These are phyloP conservation scores for Penicillium chermesinum DNA, from an alignment of 495 filamentous ascomycete species.

Conservation along the genomic window DNA sequence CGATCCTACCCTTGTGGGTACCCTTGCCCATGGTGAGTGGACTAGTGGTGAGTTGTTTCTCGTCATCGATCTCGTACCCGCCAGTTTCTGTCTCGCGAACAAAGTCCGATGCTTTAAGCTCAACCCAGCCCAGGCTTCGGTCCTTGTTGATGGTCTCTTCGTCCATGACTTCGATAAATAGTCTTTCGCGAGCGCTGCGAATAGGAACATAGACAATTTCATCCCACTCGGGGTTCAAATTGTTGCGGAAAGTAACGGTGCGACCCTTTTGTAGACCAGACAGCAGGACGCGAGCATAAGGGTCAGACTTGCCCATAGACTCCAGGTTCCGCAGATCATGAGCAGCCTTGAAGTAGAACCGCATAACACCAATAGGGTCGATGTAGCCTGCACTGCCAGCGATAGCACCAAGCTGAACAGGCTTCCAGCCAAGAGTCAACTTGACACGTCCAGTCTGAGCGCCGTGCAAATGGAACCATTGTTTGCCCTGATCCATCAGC, in stretches of 20 bases:
- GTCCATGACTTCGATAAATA: slow-evolving; percentile 94
- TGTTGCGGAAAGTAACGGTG: slow-evolving; percentile 94
- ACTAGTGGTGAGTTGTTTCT: slow-evolving; percentile 58
- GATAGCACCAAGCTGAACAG: slow-evolving; percentile 74
- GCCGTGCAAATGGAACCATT: slow-evolving; percentile 89
- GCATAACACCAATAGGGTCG: slow-evolving; percentile 89
- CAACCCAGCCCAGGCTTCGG: slow-evolving; percentile 72
- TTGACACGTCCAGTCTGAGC: slow-evolving; percentile 81
- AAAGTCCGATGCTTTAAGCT: slow-evolving; percentile 73
- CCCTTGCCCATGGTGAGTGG: slow-evolving; percentile 63
- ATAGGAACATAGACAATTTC: slow-evolving; percentile 93
- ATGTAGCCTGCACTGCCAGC: slow-evolving; percentile 82
- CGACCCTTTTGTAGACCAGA: slow-evolving; percentile 84
- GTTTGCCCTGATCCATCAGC: slow-evolving; percentile 83
- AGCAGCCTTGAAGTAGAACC: slow-evolving; percentile 84
- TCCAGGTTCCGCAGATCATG: slow-evolving; percentile 85
- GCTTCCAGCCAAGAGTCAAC: slow-evolving; percentile 89
- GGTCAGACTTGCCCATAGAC: slow-evolving; percentile 93
- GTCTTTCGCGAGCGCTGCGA: slow-evolving; percentile 76
- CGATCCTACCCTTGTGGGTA: slow-evolving; percentile 69
- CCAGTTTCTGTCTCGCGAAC: slow-evolving; percentile 71
- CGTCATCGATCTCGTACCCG: slow-evolving; percentile 74
- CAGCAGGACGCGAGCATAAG: slow-evolving; percentile 82
- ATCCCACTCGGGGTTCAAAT: slow-evolving; percentile 93
- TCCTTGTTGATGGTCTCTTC: slow-evolving; percentile 85